Conservation (phyloP, 2,329 filamentous ascomycete genomes). For the Calonectria pseudoturangicola region DNA sequence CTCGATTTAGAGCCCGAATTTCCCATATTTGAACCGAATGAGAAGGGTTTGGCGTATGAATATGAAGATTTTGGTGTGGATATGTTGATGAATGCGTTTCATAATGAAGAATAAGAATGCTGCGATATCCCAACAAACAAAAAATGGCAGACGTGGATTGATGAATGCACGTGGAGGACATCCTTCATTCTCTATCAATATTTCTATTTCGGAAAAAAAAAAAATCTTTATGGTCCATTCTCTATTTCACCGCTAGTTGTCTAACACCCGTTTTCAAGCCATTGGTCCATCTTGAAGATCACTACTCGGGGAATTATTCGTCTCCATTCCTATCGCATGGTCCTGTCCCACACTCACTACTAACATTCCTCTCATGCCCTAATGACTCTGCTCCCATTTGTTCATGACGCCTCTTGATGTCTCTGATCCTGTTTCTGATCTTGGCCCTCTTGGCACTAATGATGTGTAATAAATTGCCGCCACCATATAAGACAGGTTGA, state of each 20-base stretch:
- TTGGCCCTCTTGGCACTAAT: neutral
- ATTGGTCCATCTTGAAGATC: neutral
- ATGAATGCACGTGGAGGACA: neutral
- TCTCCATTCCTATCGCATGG: conserved; percentile 1
- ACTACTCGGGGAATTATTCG: neutral
- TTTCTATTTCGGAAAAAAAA: neutral
- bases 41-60: neutral
- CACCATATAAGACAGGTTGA: neutral
- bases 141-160: neutral
- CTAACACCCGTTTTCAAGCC: neutral
- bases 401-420: conserved; percentile 1
- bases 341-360: neutral
- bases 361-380: neutral
- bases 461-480: neutral
- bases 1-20: neutral
- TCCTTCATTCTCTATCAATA: neutral
- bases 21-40: neutral
- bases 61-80: neutral
- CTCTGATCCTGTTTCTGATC: neutral
- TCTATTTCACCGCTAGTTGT: neutral
- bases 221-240: too few species aligned
- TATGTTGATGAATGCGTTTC: neutral
- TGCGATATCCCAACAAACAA: too few species aligned
- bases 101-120: neutral
- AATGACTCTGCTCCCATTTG: neutral